These are phyloP conservation scores for Lactifluus hygrophoroides DNA, from an alignment of 768 basidiomycete species.

Conservation along the genomic window DNA sequence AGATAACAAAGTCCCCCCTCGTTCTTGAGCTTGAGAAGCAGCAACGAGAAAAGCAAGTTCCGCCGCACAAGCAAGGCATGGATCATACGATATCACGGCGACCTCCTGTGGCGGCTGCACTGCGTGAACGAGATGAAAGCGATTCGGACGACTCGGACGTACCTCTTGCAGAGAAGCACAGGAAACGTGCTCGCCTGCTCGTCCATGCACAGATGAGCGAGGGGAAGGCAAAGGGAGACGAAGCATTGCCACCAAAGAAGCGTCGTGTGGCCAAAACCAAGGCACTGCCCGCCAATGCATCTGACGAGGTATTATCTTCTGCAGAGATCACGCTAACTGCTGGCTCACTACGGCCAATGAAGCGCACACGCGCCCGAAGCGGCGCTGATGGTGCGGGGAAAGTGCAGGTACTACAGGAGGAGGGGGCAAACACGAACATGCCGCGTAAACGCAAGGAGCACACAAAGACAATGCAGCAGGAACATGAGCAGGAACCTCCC, in stretches of 20 bases:
- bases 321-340: neutral
- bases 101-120: neutral
- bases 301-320: neutral
- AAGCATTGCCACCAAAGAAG: neutral
- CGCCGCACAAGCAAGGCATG: neutral
- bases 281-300: neutral
- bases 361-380: neutral
- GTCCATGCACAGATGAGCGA: neutral
- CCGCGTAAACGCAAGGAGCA: slow-evolving; percentile 2
- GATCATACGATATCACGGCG: neutral
- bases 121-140: neutral
- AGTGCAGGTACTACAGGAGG: neutral
- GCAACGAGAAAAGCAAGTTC: neutral
- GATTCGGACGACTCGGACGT: neutral
- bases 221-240: neutral
- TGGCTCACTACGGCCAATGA: neutral
- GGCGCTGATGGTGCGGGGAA: neutral
- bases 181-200: neutral
- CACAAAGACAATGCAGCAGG: neutral
- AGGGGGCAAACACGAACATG: neutral
- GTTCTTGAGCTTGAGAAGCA: neutral
- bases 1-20: neutral
- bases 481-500: neutral
- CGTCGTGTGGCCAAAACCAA: neutral
- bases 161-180: slow-evolving; percentile 1